phyloP scores from a whole-genome alignment of 768 basidiomycete genomes.

The Trametes coccinea region DNA sequence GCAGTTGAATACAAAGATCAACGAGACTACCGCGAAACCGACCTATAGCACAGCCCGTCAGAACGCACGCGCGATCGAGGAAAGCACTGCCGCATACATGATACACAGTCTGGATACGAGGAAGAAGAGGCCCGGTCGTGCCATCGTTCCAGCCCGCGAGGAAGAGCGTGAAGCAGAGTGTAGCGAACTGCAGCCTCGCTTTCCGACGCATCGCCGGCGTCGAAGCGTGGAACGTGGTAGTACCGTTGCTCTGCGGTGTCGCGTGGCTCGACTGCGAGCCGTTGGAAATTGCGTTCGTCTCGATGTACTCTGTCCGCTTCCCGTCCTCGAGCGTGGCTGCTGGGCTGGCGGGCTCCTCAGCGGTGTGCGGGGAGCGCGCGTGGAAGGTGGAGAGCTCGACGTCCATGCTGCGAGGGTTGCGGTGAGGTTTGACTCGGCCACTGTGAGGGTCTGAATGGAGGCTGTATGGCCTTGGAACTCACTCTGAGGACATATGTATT shows the following conservation, averaged over 20 bases:
- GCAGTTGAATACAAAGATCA: slow-evolving; percentile 58
- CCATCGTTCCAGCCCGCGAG: slow-evolving; percentile 81
- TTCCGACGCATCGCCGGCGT: slow-evolving; percentile 15
- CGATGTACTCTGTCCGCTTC: slow-evolving; percentile 16
- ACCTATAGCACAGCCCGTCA: slow-evolving; percentile 34
- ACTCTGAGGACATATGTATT: no score
- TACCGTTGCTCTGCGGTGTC: background rate
- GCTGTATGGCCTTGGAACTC: no score
- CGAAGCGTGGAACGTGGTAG: background rate
- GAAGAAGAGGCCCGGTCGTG: slow-evolving; percentile 71
- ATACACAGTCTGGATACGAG: slow-evolving; percentile 63
- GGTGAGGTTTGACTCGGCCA: background rate
- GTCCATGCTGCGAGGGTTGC: background rate
- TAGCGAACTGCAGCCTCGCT: slow-evolving; percentile 47
- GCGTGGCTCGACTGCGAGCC: background rate
- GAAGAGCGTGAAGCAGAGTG: slow-evolving; percentile 58
- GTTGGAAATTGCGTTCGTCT: background rate
- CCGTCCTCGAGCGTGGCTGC: slow-evolving; percentile 7
- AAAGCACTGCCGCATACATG: slow-evolving; percentile 34
- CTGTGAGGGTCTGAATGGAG: no score
- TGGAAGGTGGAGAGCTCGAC: slow-evolving; percentile 15
- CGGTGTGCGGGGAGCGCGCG: slow-evolving; percentile 18
- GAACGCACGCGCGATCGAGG: background rate
- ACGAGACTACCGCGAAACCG: slow-evolving; percentile 54
- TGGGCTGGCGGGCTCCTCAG: background rate